Base-by-base conservation (phyloP, 306 rosid genomes). In the Cucurbita ficifolia region DNA sequence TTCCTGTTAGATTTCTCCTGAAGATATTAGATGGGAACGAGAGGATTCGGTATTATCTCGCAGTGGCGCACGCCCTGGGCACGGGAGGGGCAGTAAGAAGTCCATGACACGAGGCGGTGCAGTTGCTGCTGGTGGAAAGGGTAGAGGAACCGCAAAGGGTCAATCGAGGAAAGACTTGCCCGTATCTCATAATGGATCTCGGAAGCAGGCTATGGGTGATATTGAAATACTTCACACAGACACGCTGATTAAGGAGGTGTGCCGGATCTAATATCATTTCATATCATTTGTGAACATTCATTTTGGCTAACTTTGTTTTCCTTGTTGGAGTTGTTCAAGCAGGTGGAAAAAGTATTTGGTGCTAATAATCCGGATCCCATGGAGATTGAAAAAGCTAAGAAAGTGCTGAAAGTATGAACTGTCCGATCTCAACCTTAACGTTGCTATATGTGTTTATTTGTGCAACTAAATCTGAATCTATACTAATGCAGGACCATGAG, bases 381-480 rank as follows among this genome's bases (percentile, higher is more conserved):
- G 35, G 96, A 87, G 79, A 79, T 91, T 53, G 97, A 87, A 81
- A 86, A 85, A 79, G 96, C 97, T 60, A 91, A 91, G 84, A 89
- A 84, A 82, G 83, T 81, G 82, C 83, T 91, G 43, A 87, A 76
- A 81, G 97, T 91, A 83, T 79, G 91, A 75, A 72, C 69, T 24
- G 79, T 57, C 49, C 58, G 40, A 5, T 70, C 14, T 35, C n/a
- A 10, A 19, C 48, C 51, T 5, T 5, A n/a, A 9, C 29, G 5
- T 70, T 17, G 9, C 59, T 70, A 1, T 35, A 5, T 65, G 73
- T 13, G 13, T 22, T 70, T 33, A 50, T 50, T 50, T 49, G 16
- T 49, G 10, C 42, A 48, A 49, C 43, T 35, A 33, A 70, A 38
- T 18, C 4, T 38, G 56, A 35, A 12, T 75, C 73, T 76, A 72